Base-by-base conservation (phyloP, 1,284 basidiomycete genomes). In the Hemileccinum hortonii region DNA sequence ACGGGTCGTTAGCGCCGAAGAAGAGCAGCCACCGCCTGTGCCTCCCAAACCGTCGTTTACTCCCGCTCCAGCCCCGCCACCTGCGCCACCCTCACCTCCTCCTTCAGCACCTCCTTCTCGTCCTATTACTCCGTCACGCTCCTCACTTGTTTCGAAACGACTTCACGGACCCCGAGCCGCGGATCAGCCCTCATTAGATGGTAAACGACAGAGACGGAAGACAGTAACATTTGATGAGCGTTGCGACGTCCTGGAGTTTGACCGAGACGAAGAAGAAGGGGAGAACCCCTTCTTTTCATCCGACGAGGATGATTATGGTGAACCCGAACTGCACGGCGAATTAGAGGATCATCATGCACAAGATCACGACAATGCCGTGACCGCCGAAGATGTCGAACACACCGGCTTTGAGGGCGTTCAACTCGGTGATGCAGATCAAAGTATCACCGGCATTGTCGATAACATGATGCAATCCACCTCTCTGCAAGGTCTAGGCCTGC, bases 181-280 rank as follows among this genome's bases (percentile, higher is more conserved):
- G 43, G 88, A 71, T 45, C 67, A 67, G 5, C 76, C 76, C 33
- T 72, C 71, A 35, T 64, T 62, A 26, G 69, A 75, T 55, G 64
- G 69, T 50, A 81, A 69, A 64, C 78, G 78, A 52, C 80, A 78
- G 62, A 78, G 78, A 36, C 73, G 83, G 57, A 90, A 94, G 71
- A 94, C 87, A 0, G 94, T 97, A 44, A 92, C 87, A 0, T 97
- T 93, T 60, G 82, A 92, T 68, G 84, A 90, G 59, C 79, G 84
- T 9, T 92, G 91, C 58, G 92, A 96, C 59, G 92, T 97, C 24
- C 75, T 95, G 53, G 93, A 96, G 68, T 93, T 92, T 65, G 86
- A 91, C 53, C 72, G 77, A 16, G 82, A 86, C 40, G 81, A 82
- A 18, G 83, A 82, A 40, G 76, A 78, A 10, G 79, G 82, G 14